A percentile compares a stretch with the other conserved stretches of the same genome.
Evolutionary conservation across 192 early-diverging fungal species (phyloP).

Genomic region (Lobosporangium transversale): DNA sequence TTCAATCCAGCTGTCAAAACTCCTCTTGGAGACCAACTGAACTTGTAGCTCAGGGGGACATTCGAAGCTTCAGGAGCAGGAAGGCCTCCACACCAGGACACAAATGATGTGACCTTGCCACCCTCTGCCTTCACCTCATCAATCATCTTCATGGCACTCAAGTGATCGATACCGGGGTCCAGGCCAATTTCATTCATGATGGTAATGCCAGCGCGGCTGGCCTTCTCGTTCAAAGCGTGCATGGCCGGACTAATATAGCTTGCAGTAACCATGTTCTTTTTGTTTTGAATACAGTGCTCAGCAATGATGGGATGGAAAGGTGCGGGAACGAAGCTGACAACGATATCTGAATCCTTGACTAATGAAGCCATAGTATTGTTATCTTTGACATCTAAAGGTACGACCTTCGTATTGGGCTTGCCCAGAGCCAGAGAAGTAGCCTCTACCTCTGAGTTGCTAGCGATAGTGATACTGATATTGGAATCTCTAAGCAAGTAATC

Average conservation of each 20-base stretch:
- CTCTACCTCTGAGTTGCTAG: conserved; percentile 80
- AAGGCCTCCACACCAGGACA: conserved; percentile 97
- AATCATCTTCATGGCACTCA: conserved; percentile 96
- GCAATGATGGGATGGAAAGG: conserved; percentile 85
- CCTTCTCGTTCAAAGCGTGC: conserved; percentile 76
- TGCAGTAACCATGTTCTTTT: conserved; percentile 95
- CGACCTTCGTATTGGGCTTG: conserved; percentile 68
- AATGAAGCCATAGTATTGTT: conserved; percentile 64
- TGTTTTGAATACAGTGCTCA: conserved; percentile 77
- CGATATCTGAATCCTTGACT: conserved; percentile 82
- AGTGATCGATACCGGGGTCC: conserved; percentile 98
- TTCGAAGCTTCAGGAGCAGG: conserved; percentile 91
- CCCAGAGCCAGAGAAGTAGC: conserved; percentile 74
- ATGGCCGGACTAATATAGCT: conserved; percentile 96
- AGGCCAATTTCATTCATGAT: conserved; percentile 98
- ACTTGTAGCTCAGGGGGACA: conserved; percentile 95
- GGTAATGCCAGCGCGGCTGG: conserved; percentile 82
- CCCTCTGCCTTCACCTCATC: conserved; percentile 83
- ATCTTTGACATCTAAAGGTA: conserved; percentile 79
- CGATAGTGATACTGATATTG: conserved; percentile 75
- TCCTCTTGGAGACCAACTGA: conserved; percentile 93
- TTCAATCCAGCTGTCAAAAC: conserved; percentile 92
- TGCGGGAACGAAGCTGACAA: conserved; percentile 92
- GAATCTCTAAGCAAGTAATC: conserved; percentile 78
- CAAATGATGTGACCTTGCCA: conserved; percentile 78